A percentile compares a stretch with the other conserved stretches of the same genome.
Evolutionary conservation across 2,329 filamentous ascomycete genomes (phyloP).

Genomic region (Chaetomium sp.): DNA sequence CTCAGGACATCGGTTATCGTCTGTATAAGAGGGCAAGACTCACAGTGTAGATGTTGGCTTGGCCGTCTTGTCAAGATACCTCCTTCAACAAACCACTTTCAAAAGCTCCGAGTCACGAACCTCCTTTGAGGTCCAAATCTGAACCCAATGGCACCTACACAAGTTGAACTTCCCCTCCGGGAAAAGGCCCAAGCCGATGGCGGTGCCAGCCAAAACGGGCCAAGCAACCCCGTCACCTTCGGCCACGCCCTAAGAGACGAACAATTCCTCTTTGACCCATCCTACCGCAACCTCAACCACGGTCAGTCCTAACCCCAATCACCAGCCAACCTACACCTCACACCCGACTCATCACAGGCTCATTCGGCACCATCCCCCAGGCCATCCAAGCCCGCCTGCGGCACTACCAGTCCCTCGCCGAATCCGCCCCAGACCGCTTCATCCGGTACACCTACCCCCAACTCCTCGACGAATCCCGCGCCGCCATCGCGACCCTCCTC

Average conservation of each 20-base stretch:
- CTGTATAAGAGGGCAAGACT: neutral
- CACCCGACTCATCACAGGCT: constrained; percentile 52
- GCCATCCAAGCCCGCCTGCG: constrained; percentile 61
- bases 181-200: constrained; percentile 11
- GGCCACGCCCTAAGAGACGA: constrained; percentile 51
- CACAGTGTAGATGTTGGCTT: neutral
- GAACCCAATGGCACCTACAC: constrained; percentile 16
- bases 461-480: constrained; percentile 65
- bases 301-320: constrained; percentile 48
- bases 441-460: constrained; percentile 68
- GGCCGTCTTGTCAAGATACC: neutral
- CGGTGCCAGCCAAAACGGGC: neutral
- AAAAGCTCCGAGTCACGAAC: no score
- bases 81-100: neutral
- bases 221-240: constrained; percentile 32
- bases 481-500: constrained; percentile 65
- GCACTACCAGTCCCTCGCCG: constrained; percentile 65
- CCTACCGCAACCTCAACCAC: constrained; percentile 77
- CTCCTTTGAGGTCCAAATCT: no score
- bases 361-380: constrained; percentile 75
- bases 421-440: constrained; percentile 73
- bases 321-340: neutral
- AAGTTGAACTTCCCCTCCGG: constrained; percentile 22
- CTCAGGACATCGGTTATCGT: neutral
- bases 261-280: constrained; percentile 69